Base-by-base conservation (phyloP, 2,329 filamentous ascomycete species). In the Aspergillus amoenus region DNA sequence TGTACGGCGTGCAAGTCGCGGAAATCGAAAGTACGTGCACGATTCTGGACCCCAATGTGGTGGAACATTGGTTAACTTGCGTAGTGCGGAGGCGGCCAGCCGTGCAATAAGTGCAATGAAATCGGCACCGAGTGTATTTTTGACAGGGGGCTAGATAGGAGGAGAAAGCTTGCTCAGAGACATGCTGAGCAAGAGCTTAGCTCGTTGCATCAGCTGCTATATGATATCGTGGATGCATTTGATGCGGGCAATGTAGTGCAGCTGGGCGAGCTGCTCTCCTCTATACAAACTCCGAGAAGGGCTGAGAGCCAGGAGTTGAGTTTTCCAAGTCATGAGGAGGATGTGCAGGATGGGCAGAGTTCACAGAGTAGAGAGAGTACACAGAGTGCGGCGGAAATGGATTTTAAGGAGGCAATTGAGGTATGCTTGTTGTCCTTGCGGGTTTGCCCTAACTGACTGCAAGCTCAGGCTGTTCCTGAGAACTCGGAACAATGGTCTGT, bases 111-210 rank as follows among this genome's bases (percentile, higher is more conserved):
- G 39, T 55, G 52, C 34, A 32, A 12, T 34, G 41, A 48, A 8
- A n/a, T 17, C 15, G 52, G 44, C 12, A 22, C 17, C 2, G 34
- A 55, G 42, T 55, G 52, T 15, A 39, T 55, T 22, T 55, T 55
- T n/a, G 22, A 24, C 24, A 34, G 12, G 12, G 52, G 39, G 4
- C 34, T 55, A 3, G 52, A 55, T 34, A 18, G 44, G n/a, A 44
- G 52, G 13, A 15, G 30, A 15, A 55, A 55, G n/a, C 42, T n/a
- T 18, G 52, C 52, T 11, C 52, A 47, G 34, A 15, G 52, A 21
- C 52, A n/a, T 7, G 34, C 21, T 1, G 43, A 55, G 34, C 52
- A 37, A n/a, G 52, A 55, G 17, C 44, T 55, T 13, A 24, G 21
- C 6, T 21, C 21, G 5, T 3, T 48, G 9, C 40, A 55, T 18